phyloP scores from a whole-genome alignment of 257 asterid genomes.

The Fraxinus cuspidata region DNA sequence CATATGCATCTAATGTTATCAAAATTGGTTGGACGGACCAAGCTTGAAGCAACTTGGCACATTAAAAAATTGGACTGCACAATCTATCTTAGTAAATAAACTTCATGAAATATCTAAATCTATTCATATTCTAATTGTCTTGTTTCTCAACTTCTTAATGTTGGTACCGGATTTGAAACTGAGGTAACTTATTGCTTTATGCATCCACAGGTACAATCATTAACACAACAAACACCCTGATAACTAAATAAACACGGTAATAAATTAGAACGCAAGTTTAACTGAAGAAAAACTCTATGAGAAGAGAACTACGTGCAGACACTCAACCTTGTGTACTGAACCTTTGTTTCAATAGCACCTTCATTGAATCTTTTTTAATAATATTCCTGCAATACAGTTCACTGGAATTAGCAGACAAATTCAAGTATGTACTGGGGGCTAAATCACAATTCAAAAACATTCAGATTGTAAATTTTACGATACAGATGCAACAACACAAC shows the following conservation, averaged over 20 bases:
- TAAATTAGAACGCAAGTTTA: not conserved
- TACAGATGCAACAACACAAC: not conserved
- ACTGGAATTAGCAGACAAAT: slow-evolving; percentile 16
- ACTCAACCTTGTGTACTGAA: slow-evolving; percentile 54
- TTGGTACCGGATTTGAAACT: too few species aligned
- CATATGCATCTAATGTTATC: too few species aligned
- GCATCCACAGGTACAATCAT: not conserved
- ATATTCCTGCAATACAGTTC: slow-evolving; percentile 64
- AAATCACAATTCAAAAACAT: not conserved
- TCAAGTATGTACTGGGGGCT: slow-evolving; percentile 18
- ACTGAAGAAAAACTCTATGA: slow-evolving; percentile 10
- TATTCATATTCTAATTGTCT: too few species aligned
- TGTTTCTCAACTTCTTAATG: too few species aligned
- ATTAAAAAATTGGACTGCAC: too few species aligned
- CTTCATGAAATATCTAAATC: too few species aligned
- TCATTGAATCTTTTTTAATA: slow-evolving; percentile 50
- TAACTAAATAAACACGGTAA: not conserved
- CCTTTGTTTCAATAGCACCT: slow-evolving; percentile 66
- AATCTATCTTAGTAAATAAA: too few species aligned
- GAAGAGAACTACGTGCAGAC: slow-evolving; percentile 26
- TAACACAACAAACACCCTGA: not conserved
- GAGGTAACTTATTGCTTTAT: not conserved
- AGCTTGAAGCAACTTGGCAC: too few species aligned
- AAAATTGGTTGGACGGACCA: too few species aligned
- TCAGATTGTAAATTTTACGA: not conserved